These are phyloP conservation scores for Suillus weaverae DNA, from an alignment of 768 basidiomycete genomes.

Conservation along the genomic window DNA sequence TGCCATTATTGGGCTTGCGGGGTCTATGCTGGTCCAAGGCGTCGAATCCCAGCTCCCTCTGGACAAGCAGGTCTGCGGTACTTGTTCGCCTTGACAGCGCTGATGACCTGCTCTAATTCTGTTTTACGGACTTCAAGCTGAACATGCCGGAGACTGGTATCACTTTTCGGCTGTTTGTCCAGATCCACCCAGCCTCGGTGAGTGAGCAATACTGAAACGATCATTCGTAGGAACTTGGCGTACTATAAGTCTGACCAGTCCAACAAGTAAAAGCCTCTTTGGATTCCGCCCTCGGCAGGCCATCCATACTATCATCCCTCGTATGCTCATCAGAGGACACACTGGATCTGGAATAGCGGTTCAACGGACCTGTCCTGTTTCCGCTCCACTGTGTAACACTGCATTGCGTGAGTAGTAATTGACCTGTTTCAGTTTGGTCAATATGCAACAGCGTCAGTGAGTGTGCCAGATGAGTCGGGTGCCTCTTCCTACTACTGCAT, in stretches of 20 bases:
- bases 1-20: constrained; percentile 24
- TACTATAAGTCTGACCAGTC: constrained; percentile 32
- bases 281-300: constrained; percentile 19
- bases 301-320: constrained; percentile 23
- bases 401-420: background rate
- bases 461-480: background rate
- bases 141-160: constrained; percentile 29
- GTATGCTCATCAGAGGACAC: background rate
- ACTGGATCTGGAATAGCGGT: background rate
- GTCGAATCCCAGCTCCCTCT: constrained; percentile 14
- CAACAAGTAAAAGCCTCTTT: constrained; percentile 33
- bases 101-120: constrained; percentile 36
- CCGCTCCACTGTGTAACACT: background rate
- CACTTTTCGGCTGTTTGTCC: constrained; percentile 34
- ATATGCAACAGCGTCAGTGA: background rate
- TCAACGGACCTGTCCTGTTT: background rate
- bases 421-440: background rate
- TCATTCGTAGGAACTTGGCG: background rate
- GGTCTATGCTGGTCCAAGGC: constrained; percentile 21
- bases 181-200: constrained; percentile 26
- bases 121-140: constrained; percentile 38
- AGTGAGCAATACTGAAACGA: background rate
- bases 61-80: background rate
- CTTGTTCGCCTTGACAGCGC: constrained; percentile 23
- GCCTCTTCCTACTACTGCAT: background rate